Evolutionary conservation across 2,329 filamentous ascomycete species (phyloP), one percentile per base, ranked within the genome.

Genomic region (Calonectria pseudoturangicola): DNA sequence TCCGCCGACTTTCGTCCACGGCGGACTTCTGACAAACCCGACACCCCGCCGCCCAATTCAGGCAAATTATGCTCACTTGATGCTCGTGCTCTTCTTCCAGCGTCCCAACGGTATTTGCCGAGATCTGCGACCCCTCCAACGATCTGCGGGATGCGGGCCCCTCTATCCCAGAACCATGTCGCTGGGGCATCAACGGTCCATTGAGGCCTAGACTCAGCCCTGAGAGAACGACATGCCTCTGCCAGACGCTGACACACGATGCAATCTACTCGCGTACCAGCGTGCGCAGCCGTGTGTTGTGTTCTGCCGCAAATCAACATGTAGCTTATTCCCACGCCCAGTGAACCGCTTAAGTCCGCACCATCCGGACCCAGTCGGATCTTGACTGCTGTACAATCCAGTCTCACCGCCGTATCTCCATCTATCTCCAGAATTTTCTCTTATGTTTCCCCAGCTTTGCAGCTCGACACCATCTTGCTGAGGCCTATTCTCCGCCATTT

Each of bases 331-430:
- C 43, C 54, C 56, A 30, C 15, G 33, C 33, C 27, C 13, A 7
- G 58, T 41, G 47, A 6, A 36, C 47, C 43, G 50, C 41, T 77
- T 77, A 79, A 78, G 67, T 79, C 77, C 77, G 77, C 68, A 56
- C 39, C 43, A 66, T 51, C 76, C 74, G 76, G 69, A 51, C 66
- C 71, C 39, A 16, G 68, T 48, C 28, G 54, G 30, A 56, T 79
- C 71, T 75, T 69, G 8, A 54, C 69, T 56, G 51, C 66, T 48
- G 36, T 65, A 27, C 64, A 43, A 71, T 70, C 58, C 56, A 15
- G 50, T 8, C 60, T 72, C 58, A 69, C 71, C 43, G 48, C 65
- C 65, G 41, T 69, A 73, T 66, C 71, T 71, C 63, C 74, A 67
- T 66, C 62, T 54, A 60, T 47, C 66, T 70, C 66, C 70, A 70